Evolutionary conservation across 352 stramenopile genomes (phyloP).

Genomic region (Saprolegnia parasitica): DNA sequence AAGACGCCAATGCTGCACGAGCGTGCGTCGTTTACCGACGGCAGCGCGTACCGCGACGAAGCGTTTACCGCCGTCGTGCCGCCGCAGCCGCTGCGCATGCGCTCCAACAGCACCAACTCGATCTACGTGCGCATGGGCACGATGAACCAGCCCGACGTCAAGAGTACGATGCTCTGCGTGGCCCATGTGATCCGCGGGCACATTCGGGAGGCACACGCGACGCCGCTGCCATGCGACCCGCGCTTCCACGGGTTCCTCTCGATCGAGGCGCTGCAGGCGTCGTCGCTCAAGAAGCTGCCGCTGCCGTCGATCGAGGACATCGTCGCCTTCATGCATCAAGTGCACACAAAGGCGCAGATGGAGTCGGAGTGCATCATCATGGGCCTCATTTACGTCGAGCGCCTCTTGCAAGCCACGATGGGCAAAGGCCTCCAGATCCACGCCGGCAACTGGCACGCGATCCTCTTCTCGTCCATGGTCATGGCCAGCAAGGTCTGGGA

Average conservation of each 20-base stretch:
- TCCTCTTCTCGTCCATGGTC: slow-evolving; percentile 96
- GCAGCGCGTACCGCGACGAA: slow-evolving; percentile 1
- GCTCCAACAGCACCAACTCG: slow-evolving; percentile 94
- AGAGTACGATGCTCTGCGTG: slow-evolving; percentile 94
- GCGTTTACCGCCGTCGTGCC: background rate
- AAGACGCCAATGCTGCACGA: background rate
- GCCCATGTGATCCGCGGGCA: slow-evolving; percentile 94
- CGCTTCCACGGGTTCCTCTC: slow-evolving; percentile 61
- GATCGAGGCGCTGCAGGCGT: slow-evolving; percentile 35
- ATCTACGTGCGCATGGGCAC: slow-evolving; percentile 90
- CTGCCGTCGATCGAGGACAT: slow-evolving; percentile 89
- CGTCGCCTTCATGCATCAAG: slow-evolving; percentile 89
- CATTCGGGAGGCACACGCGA: slow-evolving; percentile 84
- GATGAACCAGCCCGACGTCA: slow-evolving; percentile 94
- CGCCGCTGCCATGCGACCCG: slow-evolving; percentile 44
- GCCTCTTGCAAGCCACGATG: slow-evolving; percentile 89
- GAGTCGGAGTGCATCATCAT: slow-evolving; percentile 98
- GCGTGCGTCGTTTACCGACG: slow-evolving; percentile 2
- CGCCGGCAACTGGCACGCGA: slow-evolving; percentile 88
- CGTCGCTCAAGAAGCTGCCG: slow-evolving; percentile 27
- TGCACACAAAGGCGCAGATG: slow-evolving; percentile 89
- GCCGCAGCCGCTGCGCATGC: slow-evolving; percentile 58
- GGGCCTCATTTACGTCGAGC: slow-evolving; percentile 96
- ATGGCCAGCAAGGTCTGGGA: slow-evolving; percentile 97
- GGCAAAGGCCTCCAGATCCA: slow-evolving; percentile 65